These are phyloP conservation scores for Trichophyton mentagrophytes DNA, from an alignment of 2,329 filamentous ascomycete genomes.

Conservation along the genomic window DNA sequence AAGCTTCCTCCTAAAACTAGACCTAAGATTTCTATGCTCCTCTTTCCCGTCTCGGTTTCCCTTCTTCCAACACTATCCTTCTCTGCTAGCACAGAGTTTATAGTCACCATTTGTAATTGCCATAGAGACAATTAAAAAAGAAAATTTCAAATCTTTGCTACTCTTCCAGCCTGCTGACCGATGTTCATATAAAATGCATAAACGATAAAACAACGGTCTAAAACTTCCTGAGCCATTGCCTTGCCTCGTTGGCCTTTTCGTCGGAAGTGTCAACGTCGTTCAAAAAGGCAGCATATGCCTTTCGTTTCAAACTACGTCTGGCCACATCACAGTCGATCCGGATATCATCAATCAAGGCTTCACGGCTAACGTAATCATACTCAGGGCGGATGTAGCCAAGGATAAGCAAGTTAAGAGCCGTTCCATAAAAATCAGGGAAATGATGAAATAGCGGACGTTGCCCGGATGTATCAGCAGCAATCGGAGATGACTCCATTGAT, in stretches of 20 bases:
- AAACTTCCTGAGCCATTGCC: constrained; percentile 27
- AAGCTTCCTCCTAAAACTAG: neutral
- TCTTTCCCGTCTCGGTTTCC: neutral
- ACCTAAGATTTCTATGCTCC: neutral
- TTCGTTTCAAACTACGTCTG: constrained; percentile 54
- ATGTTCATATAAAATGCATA: no score
- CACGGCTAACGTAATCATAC: constrained; percentile 71
- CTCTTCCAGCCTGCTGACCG: neutral
- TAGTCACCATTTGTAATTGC: neutral
- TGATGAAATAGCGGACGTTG: constrained; percentile 26
- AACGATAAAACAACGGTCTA: neutral
- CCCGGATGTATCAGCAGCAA: neutral
- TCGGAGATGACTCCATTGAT: constrained; percentile 26
- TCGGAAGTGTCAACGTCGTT: constrained; percentile 18
- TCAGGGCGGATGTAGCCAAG: constrained; percentile 82
- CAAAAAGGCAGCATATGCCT: constrained; percentile 42
- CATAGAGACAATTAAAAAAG: neutral
- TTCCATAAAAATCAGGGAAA: constrained; percentile 68
- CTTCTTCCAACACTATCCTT: neutral
- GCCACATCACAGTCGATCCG: constrained; percentile 77
- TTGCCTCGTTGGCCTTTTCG: constrained; percentile 20
- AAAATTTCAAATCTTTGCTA: neutral
- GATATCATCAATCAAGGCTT: constrained; percentile 80
- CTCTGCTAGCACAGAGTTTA: neutral
- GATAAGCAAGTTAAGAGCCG: constrained; percentile 64